Evolutionary conservation across 2,329 filamentous ascomycete species (phyloP), one percentile per base, ranked within the genome.

Genomic region (Atkinsonella hypoxylon): DNA sequence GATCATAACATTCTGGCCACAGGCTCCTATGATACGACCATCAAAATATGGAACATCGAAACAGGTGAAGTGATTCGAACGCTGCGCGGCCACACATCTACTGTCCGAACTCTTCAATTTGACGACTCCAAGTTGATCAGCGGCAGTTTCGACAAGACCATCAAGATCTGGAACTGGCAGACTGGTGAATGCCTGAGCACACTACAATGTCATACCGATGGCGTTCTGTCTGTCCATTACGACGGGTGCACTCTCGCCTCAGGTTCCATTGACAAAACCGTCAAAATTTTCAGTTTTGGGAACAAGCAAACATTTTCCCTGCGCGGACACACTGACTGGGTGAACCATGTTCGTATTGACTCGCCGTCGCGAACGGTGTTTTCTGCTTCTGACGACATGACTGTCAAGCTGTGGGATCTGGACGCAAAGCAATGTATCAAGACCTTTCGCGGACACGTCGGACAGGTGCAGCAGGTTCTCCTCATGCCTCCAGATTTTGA

Each of bases 101-200:
- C 89, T 7, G 87, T 98, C 53, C 81, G 93, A 40, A 87, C 89
- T 50, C 75, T 98, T 38, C 90, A 97, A 62, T 97, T 97, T 61
- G 89, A 96, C 61, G 88, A 95, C 57, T 83, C 80, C 50, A 94
- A 94, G 61, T 76, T 98, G 53, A 90, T 96, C 63, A 94, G 86
- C 51, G 93, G 90, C 48, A 89, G 87, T 62, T 75, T 96, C 51
- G 93, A 97, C 65, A 79, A 81, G 46, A 95, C 85, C 4, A 78
- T 98, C 60, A 90, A 87, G 64, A 82, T 98, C 34, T 98, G 93
- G 93, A 95, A 98, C 63, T 96, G 90, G 89, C 81, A 86, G 54
- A 96, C 89, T 0, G 93, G 93, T 45, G 81, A 89, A 59, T 89
- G 88, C 59, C 77, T 96, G 51, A 86, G 84, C 46, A 95, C 85